Evolutionary conservation across 805 yeast genomes (phyloP).

Genomic region (Spathaspora girioi): DNA sequence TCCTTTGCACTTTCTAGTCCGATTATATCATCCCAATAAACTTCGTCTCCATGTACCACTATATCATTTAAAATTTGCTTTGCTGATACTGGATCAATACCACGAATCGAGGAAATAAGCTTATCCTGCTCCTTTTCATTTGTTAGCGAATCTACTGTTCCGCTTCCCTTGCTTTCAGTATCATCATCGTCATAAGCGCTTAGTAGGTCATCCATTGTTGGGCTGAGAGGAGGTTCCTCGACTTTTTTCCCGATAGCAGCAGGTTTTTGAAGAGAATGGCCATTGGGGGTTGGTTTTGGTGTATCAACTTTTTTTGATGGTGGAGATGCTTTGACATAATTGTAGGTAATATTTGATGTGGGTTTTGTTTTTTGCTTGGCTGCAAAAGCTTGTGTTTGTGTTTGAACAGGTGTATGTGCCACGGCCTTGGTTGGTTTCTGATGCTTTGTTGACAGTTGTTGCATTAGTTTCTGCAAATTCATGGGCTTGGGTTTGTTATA

Average conservation of each 20-base stretch:
- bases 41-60: constrained; percentile 85
- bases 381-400: neutral
- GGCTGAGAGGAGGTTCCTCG: constrained; percentile 13
- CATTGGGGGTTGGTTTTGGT: constrained; percentile 5
- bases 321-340: constrained; percentile 17
- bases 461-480: constrained; percentile 32
- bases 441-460: constrained; percentile 6
- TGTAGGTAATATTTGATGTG: constrained; percentile 28
- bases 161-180: constrained; percentile 17
- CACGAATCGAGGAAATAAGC: constrained; percentile 48
- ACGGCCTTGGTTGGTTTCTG: neutral
- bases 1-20: constrained; percentile 87
- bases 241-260: neutral
- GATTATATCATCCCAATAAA: constrained; percentile 93
- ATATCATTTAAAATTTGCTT: constrained; percentile 84
- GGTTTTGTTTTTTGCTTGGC: constrained; percentile 6
- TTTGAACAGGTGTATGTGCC: neutral
- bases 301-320: constrained; percentile 3
- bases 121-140: constrained; percentile 29
- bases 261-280: neutral
- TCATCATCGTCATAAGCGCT: constrained; percentile 19
- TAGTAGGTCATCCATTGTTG: constrained; percentile 24
- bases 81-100: constrained; percentile 78
- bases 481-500: constrained; percentile 39
- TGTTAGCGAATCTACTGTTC: constrained; percentile 1